These are phyloP conservation scores for Puccinia coronata DNA, from an alignment of 1,284 basidiomycete species.

Conservation along the genomic window DNA sequence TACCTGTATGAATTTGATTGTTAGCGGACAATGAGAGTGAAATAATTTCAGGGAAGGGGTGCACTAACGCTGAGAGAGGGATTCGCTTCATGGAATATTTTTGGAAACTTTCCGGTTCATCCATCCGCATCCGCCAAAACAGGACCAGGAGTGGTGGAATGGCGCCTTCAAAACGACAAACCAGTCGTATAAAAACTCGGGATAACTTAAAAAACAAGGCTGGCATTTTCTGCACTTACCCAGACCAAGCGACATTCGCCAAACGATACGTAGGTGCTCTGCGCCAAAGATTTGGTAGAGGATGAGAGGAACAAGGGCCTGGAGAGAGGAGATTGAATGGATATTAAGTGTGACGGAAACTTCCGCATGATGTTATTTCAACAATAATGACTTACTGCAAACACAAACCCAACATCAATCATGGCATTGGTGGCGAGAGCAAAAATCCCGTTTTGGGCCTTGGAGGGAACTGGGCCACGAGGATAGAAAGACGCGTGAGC, in stretches of 20 bases:
- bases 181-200: slow-evolving; percentile 59
- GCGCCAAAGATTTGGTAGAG: slow-evolving; percentile 66
- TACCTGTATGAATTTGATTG: slow-evolving; percentile 9
- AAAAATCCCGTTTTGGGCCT: slow-evolving; percentile 40
- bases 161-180: slow-evolving; percentile 52
- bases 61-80: slow-evolving; percentile 52
- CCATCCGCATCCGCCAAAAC: slow-evolving; percentile 57
- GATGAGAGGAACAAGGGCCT: slow-evolving; percentile 51
- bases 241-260: slow-evolving; percentile 85
- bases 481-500: slow-evolving; percentile 64
- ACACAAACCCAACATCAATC: slow-evolving; percentile 85
- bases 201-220: slow-evolving; percentile 66
- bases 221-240: slow-evolving; percentile 72
- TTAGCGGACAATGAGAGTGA: neutral
- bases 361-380: neutral
- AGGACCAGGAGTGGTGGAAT: slow-evolving; percentile 57
- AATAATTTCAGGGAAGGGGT: neutral
- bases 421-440: slow-evolving; percentile 65
- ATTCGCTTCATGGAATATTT: slow-evolving; percentile 55
- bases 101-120: slow-evolving; percentile 55
- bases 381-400: slow-evolving; percentile 62
- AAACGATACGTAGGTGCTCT: slow-evolving; percentile 77
- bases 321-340: neutral
- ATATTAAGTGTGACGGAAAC: neutral
- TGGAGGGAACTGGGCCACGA: slow-evolving; percentile 26